Evolutionary conservation across 306 rosid species (phyloP).

Genomic region (Fragaria ananassa): DNA sequence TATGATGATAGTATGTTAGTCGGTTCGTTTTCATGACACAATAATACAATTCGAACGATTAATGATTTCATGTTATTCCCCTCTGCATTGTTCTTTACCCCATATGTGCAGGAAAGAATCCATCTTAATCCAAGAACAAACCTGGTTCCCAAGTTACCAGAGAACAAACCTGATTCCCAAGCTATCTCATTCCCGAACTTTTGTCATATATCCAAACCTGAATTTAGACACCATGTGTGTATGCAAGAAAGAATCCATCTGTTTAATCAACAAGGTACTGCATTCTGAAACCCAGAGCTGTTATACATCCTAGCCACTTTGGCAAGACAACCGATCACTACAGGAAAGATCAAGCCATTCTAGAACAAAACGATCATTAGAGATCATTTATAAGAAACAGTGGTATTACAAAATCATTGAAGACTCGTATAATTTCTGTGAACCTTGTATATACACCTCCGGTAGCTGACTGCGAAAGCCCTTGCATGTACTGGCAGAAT

Average conservation of each 20-base stretch:
- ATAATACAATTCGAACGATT: no score
- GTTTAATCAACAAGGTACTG: neutral
- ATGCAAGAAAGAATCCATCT: neutral
- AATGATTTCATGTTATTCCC: neutral
- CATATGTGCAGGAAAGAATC: neutral
- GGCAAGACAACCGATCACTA: neutral
- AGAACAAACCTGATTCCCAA: neutral
- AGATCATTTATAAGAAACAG: neutral
- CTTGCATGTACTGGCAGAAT: neutral
- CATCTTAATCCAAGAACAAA: neutral
- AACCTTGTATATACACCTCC: conserved; percentile 2
- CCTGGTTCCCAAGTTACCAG: neutral
- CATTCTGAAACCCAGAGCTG: neutral
- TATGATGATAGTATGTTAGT: no score
- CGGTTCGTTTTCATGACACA: no score
- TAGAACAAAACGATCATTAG: neutral
- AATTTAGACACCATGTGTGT: neutral
- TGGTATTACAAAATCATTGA: neutral
- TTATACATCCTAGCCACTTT: neutral
- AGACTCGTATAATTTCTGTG: neutral
- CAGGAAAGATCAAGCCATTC: neutral
- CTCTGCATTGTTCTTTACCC: neutral
- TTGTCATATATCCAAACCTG: neutral
- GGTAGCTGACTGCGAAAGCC: neutral
- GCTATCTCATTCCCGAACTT: neutral